A percentile compares a stretch with the other conserved stretches of the same genome.
Evolutionary conservation across 345 rosid species (phyloP).

Genomic region (Bruguiera sexangula): DNA sequence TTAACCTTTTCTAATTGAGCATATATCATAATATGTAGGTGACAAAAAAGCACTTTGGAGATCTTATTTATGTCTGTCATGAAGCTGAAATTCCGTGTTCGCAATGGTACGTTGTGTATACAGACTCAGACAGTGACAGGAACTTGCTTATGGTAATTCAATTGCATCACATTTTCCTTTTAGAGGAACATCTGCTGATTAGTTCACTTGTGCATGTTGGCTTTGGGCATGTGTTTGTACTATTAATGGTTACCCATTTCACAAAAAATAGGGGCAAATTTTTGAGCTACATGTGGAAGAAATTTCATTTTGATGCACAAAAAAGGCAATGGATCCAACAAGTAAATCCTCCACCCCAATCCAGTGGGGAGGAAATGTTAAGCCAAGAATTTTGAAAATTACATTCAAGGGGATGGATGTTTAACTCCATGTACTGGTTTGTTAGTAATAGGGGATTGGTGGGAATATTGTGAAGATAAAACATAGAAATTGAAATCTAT

Average conservation of each 20-base stretch:
- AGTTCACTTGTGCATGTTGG: not conserved
- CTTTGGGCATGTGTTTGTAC: no score
- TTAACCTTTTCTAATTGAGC: not conserved
- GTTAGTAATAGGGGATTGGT: not conserved
- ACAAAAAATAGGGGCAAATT: no score
- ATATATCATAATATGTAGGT: conserved; percentile 37
- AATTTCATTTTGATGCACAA: no score
- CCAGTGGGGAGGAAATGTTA: no score
- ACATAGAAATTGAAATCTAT: conserved; percentile 2
- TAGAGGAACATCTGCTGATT: not conserved
- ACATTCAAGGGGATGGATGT: no score
- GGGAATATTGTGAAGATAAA: not conserved
- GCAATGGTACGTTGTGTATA: conserved; percentile 57
- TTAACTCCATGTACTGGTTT: no score
- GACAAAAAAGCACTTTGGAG: conserved; percentile 61
- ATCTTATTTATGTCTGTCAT: conserved; percentile 51
- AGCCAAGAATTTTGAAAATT: no score
- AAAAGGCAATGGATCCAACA: no score
- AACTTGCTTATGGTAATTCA: conserved; percentile 60
- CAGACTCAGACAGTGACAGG: conserved; percentile 59
- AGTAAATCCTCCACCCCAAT: no score
- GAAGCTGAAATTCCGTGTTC: conserved; percentile 36
- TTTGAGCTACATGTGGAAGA: no score
- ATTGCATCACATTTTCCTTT: not conserved
- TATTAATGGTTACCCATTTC: no score